Percentiles rank a stretch among this genome's conserved stretches.
These are phyloP conservation scores for Margaritispora aquatica DNA, from an alignment of 495 filamentous ascomycete species.

Conservation along the genomic window DNA sequence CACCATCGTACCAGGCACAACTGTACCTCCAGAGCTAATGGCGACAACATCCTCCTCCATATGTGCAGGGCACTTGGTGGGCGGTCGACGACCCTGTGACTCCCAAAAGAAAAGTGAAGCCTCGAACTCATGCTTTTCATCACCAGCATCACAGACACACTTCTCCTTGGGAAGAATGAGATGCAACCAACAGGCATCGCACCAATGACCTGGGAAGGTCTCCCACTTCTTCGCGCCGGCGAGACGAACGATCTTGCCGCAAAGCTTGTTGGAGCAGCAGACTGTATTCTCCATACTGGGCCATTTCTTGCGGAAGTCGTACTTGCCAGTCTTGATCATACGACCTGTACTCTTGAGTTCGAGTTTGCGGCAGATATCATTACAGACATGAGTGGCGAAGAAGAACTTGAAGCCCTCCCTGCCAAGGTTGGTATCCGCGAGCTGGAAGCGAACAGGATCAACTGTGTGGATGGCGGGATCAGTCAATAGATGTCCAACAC, in stretches of 20 bases:
- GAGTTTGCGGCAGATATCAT: constrained; percentile 32
- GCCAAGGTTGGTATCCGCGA: constrained; percentile 24
- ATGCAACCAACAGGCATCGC: constrained; percentile 27
- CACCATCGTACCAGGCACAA: background rate
- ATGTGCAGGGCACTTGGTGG: constrained; percentile 4
- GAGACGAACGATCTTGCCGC: constrained; percentile 24
- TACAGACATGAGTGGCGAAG: constrained; percentile 31
- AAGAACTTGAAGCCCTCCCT: constrained; percentile 34
- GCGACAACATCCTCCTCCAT: constrained; percentile 1
- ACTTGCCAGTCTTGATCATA: constrained; percentile 21
- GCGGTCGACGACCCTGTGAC: constrained; percentile 4
- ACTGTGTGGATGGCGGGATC: constrained; percentile 31
- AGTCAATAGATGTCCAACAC: constrained; percentile 28
- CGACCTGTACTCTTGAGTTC: constrained; percentile 25
- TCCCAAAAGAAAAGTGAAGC: constrained; percentile 9
- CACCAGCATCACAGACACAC: constrained; percentile 11
- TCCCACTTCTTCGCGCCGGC: constrained; percentile 11
- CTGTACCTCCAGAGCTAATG: background rate
- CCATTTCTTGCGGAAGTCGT: constrained; percentile 25
- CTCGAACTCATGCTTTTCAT: constrained; percentile 6
- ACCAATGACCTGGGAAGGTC: constrained; percentile 26
- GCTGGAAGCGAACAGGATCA: constrained; percentile 25
- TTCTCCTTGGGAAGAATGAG: constrained; percentile 16
- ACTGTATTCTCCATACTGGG: constrained; percentile 17
- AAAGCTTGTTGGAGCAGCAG: constrained; percentile 36